A percentile compares a stretch with the other conserved stretches of the same genome.
These are phyloP conservation scores for Fonsecaea nubica DNA, from an alignment of 2,329 filamentous ascomycete genomes.

Conservation along the genomic window DNA sequence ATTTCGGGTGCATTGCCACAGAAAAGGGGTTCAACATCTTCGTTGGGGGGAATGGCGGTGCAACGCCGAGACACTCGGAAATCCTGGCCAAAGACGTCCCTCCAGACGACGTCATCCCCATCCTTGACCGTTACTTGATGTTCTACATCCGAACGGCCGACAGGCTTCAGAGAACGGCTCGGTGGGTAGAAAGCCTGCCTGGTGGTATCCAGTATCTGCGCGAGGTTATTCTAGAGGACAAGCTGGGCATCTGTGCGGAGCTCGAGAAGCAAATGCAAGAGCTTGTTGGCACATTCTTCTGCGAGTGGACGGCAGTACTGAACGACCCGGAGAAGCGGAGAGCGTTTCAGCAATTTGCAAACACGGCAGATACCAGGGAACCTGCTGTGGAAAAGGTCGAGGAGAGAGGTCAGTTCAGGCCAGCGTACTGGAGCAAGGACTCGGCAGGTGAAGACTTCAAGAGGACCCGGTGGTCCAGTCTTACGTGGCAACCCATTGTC, in stretches of 20 bases:
- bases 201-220: slow-evolving; percentile 83
- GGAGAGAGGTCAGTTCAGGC: slow-evolving; percentile 75
- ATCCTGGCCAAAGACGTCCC: slow-evolving; percentile 85
- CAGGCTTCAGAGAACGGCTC: slow-evolving; percentile 84
- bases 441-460: slow-evolving; percentile 74
- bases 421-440: slow-evolving; percentile 77
- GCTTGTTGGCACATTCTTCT: slow-evolving; percentile 82
- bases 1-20: slow-evolving; percentile 89
- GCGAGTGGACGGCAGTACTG: slow-evolving; percentile 88
- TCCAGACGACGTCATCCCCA: slow-evolving; percentile 78
- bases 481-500: slow-evolving; percentile 82
- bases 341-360: slow-evolving; percentile 82
- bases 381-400: slow-evolving; percentile 69
- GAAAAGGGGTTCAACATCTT: slow-evolving; percentile 95
- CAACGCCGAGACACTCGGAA: slow-evolving; percentile 81
- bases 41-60: slow-evolving; percentile 86
- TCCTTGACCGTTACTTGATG: slow-evolving; percentile 87
- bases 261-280: slow-evolving; percentile 88
- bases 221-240: slow-evolving; percentile 83
- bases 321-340: slow-evolving; percentile 69
- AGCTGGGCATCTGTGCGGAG: slow-evolving; percentile 80
- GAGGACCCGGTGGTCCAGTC: slow-evolving; percentile 67
- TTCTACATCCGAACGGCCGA: slow-evolving; percentile 95
- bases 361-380: slow-evolving; percentile 74
- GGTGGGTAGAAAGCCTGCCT: slow-evolving; percentile 84